Evolutionary conservation across 306 rosid species (phyloP), one percentile per base, ranked within the genome.

Genomic region (Urtica urens): DNA sequence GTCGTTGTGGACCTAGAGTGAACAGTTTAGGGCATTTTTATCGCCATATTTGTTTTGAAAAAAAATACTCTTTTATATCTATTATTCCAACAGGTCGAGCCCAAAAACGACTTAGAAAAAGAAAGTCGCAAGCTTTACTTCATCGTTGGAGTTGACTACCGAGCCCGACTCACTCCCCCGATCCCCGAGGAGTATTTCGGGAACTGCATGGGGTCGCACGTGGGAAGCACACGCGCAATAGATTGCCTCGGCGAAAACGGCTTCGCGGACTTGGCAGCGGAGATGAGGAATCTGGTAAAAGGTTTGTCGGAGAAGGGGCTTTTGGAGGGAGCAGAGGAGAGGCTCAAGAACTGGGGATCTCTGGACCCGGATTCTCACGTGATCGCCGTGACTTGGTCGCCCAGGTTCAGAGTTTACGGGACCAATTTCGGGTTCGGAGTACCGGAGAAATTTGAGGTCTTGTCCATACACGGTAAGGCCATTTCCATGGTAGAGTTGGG

Each of bases 371-470:
- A 18, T 14, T 23, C 49, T 13, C 49, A 22, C 1, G 17, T 44
- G 16, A 44, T 44, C 12, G 3, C 49, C 1, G 6, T 26, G 6
- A 60, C 65, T 5, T 73, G 84, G 5, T 78, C 80, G 2, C 52
- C 57, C 7, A 5, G 21, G 28, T 73, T 78, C 38, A 57, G 54
- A 57, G 20, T 65, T 26, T 70, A 67, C 13, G 34, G 23, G 21
- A 42, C 42, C 24, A 71, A 77, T 56, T 77, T 77, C 39, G 77
- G 84, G 5, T 77, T 73, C 74, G 77, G 80, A 34, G 51, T 17
- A 19, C 77, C 80, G 0, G 34, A 18, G 52, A 77, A 60, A 59
- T 53, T 64, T 21, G 76, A 68, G 6, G 11, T 73, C 1, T 22
- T 70, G 31, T 46, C 58, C 2, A 66, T 72, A 22, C 58, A 54